Conservation (phyloP, 2,329 filamentous ascomycete species). For the Didymellaceae sp. region DNA sequence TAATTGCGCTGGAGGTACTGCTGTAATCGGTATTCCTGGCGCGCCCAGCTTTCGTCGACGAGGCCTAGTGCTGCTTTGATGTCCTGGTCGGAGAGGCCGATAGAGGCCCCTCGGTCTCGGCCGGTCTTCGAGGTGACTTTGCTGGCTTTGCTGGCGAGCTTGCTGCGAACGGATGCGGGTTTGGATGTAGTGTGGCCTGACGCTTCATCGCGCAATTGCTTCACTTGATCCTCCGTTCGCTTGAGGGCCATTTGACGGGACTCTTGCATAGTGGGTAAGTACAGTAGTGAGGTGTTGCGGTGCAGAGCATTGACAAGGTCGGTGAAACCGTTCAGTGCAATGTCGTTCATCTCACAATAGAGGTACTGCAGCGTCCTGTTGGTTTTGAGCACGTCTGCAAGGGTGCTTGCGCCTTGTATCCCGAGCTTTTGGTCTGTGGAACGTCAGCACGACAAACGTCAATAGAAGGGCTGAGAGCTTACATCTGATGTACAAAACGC, state of each 20-base stretch:
- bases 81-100: slow-evolving; percentile 54
- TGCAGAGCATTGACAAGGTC: slow-evolving; percentile 72
- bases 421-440: slow-evolving; percentile 67
- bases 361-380: slow-evolving; percentile 69
- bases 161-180: slow-evolving; percentile 43
- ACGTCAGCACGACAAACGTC: slow-evolving; percentile 23
- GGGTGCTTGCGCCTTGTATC: slow-evolving; percentile 70
- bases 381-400: slow-evolving; percentile 70
- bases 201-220: slow-evolving; percentile 56
- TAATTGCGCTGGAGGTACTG: slow-evolving; percentile 57
- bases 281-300: slow-evolving; percentile 67
- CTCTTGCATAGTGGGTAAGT: slow-evolving; percentile 67
- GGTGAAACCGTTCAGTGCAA: slow-evolving; percentile 73
- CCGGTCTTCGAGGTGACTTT: slow-evolving; percentile 37
- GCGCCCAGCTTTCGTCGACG: slow-evolving; percentile 58
- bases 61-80: slow-evolving; percentile 57
- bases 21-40: slow-evolving; percentile 55
- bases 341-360: slow-evolving; percentile 74
- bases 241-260: slow-evolving; percentile 68
- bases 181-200: slow-evolving; percentile 35
- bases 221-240: slow-evolving; percentile 63
- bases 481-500: slow-evolving; percentile 67
- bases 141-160: slow-evolving; percentile 39
- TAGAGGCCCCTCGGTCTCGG: slow-evolving; percentile 34
- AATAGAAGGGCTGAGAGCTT: slow-evolving; percentile 7